Evolutionary conservation across 176 grass and related monocot species (phyloP).

Genomic region (Saccharum spontaneum): DNA sequence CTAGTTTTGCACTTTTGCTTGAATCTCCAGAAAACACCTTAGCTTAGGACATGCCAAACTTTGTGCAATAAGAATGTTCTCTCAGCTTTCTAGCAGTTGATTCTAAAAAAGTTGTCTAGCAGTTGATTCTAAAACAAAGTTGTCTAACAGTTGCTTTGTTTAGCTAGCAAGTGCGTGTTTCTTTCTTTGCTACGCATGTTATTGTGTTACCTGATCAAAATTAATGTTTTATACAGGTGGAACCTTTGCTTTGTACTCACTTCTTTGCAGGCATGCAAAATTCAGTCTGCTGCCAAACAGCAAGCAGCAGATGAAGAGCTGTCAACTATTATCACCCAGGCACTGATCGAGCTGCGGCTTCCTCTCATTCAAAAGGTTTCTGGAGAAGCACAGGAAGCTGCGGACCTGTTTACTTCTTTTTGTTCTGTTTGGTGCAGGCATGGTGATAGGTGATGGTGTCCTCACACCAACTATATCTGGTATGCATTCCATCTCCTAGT

Average conservation of each 20-base stretch:
- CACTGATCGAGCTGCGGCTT: conserved; percentile 13
- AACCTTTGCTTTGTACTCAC: conserved; percentile 69
- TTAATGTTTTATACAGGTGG: conserved; percentile 44
- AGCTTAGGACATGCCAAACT: background rate
- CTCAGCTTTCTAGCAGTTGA: background rate
- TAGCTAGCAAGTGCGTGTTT: background rate
- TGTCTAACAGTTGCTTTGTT: background rate
- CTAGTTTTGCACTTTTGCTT: background rate
- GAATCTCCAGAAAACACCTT: background rate
- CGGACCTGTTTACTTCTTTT: conserved; percentile 68
- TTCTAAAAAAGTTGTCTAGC: background rate
- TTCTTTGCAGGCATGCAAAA: conserved; percentile 73
- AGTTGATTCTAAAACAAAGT: background rate
- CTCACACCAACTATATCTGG: conserved; percentile 65
- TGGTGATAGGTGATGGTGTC: conserved; percentile 76
- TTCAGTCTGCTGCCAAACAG: conserved; percentile 74
- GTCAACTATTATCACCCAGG: conserved; percentile 64
- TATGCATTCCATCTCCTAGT: conserved; percentile 27
- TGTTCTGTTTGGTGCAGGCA: conserved; percentile 66
- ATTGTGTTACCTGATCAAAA: conserved; percentile 8
- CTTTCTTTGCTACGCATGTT: background rate
- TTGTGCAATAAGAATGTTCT: background rate
- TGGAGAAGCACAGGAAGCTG: conserved; percentile 67
- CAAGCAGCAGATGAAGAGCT: conserved; percentile 74
- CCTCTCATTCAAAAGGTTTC: conserved; percentile 69